A percentile compares a stretch with the other conserved stretches of the same genome.
Conservation (phyloP, 2,329 filamentous ascomycete genomes). For the Aspergillus unguis region DNA sequence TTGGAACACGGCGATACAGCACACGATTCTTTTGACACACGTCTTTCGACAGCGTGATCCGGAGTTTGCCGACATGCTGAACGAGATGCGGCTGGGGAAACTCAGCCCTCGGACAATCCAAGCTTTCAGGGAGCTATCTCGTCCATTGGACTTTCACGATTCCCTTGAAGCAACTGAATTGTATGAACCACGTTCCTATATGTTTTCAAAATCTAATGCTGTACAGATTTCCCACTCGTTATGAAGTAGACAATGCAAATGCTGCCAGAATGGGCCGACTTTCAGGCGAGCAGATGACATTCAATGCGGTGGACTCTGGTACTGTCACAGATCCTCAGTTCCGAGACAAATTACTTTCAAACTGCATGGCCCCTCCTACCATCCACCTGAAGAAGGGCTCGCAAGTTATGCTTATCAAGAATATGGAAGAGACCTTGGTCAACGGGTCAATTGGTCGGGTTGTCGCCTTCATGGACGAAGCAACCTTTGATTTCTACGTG, state of each 20-base stretch:
- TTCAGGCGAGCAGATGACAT: conserved; percentile 64
- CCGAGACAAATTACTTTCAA: conserved; percentile 74
- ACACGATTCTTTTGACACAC: conserved; percentile 91
- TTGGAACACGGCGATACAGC: conserved; percentile 88
- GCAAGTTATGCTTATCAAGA: conserved; percentile 99
- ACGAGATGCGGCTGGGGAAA: conserved; percentile 90
- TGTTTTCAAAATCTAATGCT: background rate
- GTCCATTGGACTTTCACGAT: conserved; percentile 70
- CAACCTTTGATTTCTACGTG: conserved; percentile 57
- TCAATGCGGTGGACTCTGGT: conserved; percentile 72
- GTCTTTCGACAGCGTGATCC: conserved; percentile 94
- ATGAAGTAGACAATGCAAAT: conserved; percentile 88
- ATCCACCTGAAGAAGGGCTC: conserved; percentile 85
- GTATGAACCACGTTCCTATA: conserved; percentile 37
- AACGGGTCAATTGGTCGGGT: conserved; percentile 93
- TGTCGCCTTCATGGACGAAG: conserved; percentile 71
- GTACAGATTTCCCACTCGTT: conserved; percentile 74
- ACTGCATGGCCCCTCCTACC: conserved; percentile 86
- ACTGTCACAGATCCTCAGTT: conserved; percentile 61
- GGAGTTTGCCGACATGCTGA: conserved; percentile 90
- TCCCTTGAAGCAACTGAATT: conserved; percentile 81
- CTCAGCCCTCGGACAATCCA: conserved; percentile 72
- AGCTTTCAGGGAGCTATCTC: conserved; percentile 69
- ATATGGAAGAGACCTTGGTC: conserved; percentile 88
- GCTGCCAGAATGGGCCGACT: conserved; percentile 67